A percentile compares a stretch with the other conserved stretches of the same genome.
Conservation (phyloP, 345 rosid genomes). For the Rhodamnia argentea region DNA sequence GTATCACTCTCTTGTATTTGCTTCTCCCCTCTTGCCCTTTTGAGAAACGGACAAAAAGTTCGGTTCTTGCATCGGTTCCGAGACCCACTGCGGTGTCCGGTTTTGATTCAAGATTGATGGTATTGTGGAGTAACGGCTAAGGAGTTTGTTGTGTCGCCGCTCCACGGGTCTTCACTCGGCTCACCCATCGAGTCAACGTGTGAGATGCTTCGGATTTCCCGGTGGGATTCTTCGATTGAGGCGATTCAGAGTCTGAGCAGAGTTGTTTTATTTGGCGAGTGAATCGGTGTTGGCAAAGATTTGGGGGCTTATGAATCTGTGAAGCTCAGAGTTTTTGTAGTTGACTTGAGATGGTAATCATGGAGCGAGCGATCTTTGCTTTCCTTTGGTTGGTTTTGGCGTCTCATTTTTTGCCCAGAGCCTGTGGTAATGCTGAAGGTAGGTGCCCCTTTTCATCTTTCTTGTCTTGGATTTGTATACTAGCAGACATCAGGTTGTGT, state of each 20-base stretch:
- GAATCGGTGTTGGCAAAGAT: neutral
- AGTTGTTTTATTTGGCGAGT: neutral
- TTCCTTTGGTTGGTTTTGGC: constrained; percentile 33
- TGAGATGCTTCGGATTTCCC: neutral
- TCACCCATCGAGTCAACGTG: neutral
- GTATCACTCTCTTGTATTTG: neutral
- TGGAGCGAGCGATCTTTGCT: constrained; percentile 17
- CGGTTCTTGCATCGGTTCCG: neutral
- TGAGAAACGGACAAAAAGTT: neutral
- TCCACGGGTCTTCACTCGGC: neutral
- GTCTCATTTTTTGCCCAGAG: constrained; percentile 32
- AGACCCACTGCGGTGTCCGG: neutral
- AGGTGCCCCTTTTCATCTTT: neutral
- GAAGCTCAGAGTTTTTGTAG: neutral
- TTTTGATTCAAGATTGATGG: neutral
- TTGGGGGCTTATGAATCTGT: neutral
- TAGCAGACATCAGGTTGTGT: neutral
- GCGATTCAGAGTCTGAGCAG: neutral
- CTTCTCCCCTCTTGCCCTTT: neutral
- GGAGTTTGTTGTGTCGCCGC: neutral
- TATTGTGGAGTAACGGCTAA: neutral
- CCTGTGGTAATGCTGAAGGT: constrained; percentile 73
- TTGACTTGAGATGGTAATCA: neutral
- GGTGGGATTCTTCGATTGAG: neutral
- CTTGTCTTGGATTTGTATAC: neutral